Evolutionary conservation across 2,329 filamentous ascomycete genomes (phyloP).

Genomic region (Metarhizium album): DNA sequence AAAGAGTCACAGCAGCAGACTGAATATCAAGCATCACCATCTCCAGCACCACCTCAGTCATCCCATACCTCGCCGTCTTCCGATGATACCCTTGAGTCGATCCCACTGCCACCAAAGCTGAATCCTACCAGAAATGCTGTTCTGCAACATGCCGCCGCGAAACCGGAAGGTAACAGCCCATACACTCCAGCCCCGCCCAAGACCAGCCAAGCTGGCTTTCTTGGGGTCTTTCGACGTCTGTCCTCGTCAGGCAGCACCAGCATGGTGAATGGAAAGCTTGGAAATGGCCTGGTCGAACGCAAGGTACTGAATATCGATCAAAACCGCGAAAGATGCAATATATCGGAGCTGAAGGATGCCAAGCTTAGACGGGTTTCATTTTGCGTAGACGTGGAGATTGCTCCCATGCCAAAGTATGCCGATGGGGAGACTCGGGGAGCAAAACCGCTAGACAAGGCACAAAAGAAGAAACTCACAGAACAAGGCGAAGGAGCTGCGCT

Average conservation of each 20-base stretch:
- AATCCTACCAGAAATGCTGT: conserved; percentile 46
- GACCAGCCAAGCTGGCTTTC: conserved; percentile 56
- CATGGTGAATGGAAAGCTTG: conserved; percentile 17
- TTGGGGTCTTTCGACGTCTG: conserved; percentile 72
- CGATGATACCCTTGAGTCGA: conserved; percentile 25
- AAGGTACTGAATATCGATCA: conserved; percentile 76
- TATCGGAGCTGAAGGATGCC: conserved; percentile 66
- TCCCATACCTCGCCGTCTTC: conserved; percentile 13
- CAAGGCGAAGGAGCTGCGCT: conserved; percentile 64
- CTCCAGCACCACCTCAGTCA: conserved; percentile 7
- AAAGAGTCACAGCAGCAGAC: conserved; percentile 10
- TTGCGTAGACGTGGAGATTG: conserved; percentile 95
- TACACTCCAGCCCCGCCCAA: conserved; percentile 69
- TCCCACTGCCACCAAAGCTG: conserved; percentile 37
- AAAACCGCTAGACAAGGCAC: conserved; percentile 34
- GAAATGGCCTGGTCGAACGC: conserved; percentile 66
- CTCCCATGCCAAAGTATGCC: conserved; percentile 68
- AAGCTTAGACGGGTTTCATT: conserved; percentile 87
- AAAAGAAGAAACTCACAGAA: conserved; percentile 54
- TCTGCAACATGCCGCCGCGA: conserved; percentile 42
- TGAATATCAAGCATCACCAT: conserved; percentile 3
- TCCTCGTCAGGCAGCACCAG: conserved; percentile 51
- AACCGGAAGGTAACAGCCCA: conserved; percentile 49
- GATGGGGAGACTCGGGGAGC: conserved; percentile 41
- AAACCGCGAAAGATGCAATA: conserved; percentile 65